These are phyloP conservation scores for Gigaspora rosea DNA, from an alignment of 192 early-diverging fungal species.

Conservation along the genomic window DNA sequence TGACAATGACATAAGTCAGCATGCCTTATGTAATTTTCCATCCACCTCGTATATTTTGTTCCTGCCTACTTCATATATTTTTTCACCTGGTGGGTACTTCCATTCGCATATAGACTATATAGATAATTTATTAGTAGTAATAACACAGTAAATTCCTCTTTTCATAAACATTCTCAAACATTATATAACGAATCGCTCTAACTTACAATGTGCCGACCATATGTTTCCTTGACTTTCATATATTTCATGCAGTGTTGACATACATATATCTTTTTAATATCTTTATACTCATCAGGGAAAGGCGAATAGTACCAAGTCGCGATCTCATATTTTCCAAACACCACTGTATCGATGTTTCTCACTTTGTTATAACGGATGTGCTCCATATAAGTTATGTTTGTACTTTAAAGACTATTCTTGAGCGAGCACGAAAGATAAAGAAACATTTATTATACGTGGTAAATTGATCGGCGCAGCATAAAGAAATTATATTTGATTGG, in stretches of 20 bases:
- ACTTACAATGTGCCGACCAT: conserved; percentile 65
- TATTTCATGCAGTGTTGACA: conserved; percentile 96
- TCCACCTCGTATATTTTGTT: conserved; percentile 83
- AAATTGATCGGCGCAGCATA: too few relatives aligned
- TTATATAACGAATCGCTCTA: background rate
- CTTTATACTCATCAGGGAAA: conserved; percentile 87
- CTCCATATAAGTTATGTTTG: background rate
- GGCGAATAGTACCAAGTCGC: conserved; percentile 93
- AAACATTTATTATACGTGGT: too few relatives aligned
- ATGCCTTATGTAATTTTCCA: conserved; percentile 80
- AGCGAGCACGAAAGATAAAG: background rate
- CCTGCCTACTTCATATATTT: conserved; percentile 75
- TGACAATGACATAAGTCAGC: background rate
- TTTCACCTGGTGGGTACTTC: conserved; percentile 71
- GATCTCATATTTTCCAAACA: conserved; percentile 84
- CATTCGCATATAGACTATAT: conserved; percentile 58
- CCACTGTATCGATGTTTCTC: conserved; percentile 29
- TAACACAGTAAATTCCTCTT: too few relatives aligned
- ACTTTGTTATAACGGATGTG: background rate
- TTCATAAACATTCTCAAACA: too few relatives aligned
- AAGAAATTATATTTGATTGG: too few relatives aligned
- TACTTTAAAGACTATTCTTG: background rate
- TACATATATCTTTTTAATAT: conserved; percentile 69
- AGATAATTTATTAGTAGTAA: background rate
- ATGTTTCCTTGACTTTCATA: conserved; percentile 72